These are phyloP conservation scores for Solanum hybrid DNA, from an alignment of 305 asterid genomes.

Conservation along the genomic window DNA sequence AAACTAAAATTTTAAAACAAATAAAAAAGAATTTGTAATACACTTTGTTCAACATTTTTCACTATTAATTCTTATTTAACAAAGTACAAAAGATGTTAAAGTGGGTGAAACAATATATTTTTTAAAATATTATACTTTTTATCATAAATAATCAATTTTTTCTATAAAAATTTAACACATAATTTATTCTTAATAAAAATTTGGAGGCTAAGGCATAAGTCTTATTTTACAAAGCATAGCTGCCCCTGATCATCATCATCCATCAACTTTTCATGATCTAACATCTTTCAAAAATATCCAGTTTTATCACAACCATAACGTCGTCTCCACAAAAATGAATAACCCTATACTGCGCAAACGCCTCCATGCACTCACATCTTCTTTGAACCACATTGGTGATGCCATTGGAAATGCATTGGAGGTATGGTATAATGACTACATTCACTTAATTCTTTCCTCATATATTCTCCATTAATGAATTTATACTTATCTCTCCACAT, in stretches of 20 bases:
- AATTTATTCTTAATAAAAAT: too few species aligned
- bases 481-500: background rate
- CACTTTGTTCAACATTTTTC: too few species aligned
- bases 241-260: background rate
- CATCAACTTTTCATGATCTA: background rate
- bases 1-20: too few species aligned
- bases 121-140: too few species aligned
- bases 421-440: constrained; percentile 21
- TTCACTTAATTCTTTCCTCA: background rate
- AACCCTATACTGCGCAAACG: constrained; percentile 54
- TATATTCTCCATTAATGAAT: background rate
- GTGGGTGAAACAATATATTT: too few species aligned
- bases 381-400: constrained; percentile 59
- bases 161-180: too few species aligned
- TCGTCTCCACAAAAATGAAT: constrained; percentile 27
- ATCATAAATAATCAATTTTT: too few species aligned
- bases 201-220: too few species aligned
- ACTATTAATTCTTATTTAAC: too few species aligned
- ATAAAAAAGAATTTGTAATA: too few species aligned
- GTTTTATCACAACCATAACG: constrained; percentile 12
- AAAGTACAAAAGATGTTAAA: too few species aligned
- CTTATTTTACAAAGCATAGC: too few species aligned
- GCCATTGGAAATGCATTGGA: constrained; percentile 28
- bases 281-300: constrained; percentile 7
- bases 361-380: constrained; percentile 45